Evolutionary conservation across 2,329 filamentous ascomycete species (phyloP), one percentile per base, ranked within the genome.

Genomic region (Penicillium sclerotiorum): DNA sequence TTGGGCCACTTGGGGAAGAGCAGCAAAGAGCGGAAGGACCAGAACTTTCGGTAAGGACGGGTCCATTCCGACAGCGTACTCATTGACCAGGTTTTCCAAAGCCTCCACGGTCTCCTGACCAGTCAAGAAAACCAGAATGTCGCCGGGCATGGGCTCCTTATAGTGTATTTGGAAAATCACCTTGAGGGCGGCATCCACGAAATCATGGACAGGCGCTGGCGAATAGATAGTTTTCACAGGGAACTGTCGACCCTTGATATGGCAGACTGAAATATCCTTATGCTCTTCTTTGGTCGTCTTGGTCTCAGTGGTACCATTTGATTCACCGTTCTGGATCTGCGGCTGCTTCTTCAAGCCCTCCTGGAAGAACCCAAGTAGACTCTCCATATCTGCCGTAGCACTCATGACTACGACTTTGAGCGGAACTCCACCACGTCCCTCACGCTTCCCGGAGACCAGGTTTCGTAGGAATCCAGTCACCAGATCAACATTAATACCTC

Each of bases 331-430:
- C 30, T 53, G 50, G 13, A 46, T 32, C 43, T 53, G 33, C 12
- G 36, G 49, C 33, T 51, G 40, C 3, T 22, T 5, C 15, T 49
- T 53, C 9, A 60, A 61, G 13, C 67, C 72, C 20, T 71, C 68
- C 23, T 65, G 72, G 57, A 97, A 96, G 68, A 96, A 97, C 0
- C 77, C 75, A 36, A 83, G 79, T 25, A 97, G 84, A 48, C 81
- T 84, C 52, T 93, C 86, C 50, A 96, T 85, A 68, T 97, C 90
- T 30, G 91, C 90, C 6, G 94, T 99, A 42, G 94, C 94, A 79
- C 92, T 96, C 94, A 99, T 99, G 65, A 97, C 83, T 27, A 96
- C 83, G 3, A 97, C 85, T 69, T 96, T 97, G 48, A 99, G 75
- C 1, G 88, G 86, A 23, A 87, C 75, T 5, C 88, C 88, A 7